phyloP scores from a whole-genome alignment of 2,329 filamentous ascomycete species.

The Claviceps pazoutovae region DNA sequence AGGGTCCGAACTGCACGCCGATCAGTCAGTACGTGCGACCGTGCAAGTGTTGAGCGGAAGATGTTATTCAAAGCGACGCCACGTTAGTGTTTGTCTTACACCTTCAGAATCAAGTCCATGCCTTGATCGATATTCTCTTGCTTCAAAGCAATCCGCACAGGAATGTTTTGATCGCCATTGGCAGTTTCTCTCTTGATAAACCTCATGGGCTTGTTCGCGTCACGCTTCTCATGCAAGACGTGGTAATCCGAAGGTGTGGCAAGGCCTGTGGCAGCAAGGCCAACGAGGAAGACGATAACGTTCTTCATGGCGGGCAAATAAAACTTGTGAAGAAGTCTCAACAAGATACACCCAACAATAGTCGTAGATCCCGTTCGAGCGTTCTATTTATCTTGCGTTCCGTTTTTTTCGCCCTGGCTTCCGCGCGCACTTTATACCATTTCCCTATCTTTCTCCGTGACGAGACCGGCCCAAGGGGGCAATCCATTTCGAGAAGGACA shows the following conservation, averaged over 20 bases:
- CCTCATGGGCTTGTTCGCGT: conserved; percentile 5
- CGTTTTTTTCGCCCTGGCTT: background rate
- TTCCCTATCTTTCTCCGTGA: background rate
- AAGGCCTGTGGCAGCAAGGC: conserved; percentile 9
- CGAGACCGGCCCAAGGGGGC: background rate
- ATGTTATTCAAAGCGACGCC: background rate
- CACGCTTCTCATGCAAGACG: conserved; percentile 20
- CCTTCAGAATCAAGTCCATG: conserved; percentile 28
- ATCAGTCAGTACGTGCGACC: background rate
- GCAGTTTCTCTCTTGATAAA: conserved; percentile 15
- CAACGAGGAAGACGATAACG: conserved; percentile 8
- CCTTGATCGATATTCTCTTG: conserved; percentile 32
- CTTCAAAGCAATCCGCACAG: conserved; percentile 28
- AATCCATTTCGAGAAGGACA: background rate
- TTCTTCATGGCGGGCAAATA: conserved; percentile 9
- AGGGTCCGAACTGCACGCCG: conserved; percentile 21
- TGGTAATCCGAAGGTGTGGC: conserved; percentile 10
- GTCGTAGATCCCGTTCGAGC: no score
- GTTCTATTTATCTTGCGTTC: no score
- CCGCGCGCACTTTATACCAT: background rate
- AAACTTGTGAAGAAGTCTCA: background rate
- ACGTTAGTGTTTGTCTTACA: conserved; percentile 12
- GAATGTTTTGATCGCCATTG: conserved; percentile 12
- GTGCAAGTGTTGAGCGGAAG: no score
- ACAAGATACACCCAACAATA: background rate